A percentile compares a stretch with the other conserved stretches of the same genome.
Conservation (phyloP, 345 rosid genomes). For the Viola odorata region DNA sequence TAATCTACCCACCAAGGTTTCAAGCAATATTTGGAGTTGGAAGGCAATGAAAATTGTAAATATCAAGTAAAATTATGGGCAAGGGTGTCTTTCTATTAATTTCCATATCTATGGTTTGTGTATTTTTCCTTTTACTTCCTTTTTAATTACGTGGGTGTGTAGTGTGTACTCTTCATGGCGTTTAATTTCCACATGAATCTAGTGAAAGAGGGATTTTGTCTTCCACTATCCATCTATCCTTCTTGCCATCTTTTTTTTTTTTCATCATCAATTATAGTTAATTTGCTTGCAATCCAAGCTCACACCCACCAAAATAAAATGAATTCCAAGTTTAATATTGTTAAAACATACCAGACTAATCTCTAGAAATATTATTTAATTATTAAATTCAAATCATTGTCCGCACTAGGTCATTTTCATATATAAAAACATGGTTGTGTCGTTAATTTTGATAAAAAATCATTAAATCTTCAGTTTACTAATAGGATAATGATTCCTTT, state of each 20-base stretch:
- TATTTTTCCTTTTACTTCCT: neutral
- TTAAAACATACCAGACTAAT: too few relatives aligned
- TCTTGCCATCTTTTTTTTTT: neutral
- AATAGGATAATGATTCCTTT: too few relatives aligned
- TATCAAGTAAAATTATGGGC: conserved; percentile 14
- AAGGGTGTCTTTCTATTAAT: conserved; percentile 21
- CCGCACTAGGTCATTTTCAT: too few relatives aligned
- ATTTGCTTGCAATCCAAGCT: conserved; percentile 5
- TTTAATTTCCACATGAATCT: neutral
- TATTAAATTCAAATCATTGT: too few relatives aligned
- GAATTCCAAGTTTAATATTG: too few relatives aligned
- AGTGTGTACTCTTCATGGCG: conserved; percentile 6
- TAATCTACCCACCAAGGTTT: neutral
- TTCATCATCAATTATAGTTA: neutral
- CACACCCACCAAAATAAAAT: too few relatives aligned
- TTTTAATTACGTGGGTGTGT: neutral
- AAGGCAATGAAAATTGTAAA: conserved; percentile 35
- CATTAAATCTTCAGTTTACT: too few relatives aligned
- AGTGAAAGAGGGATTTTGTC: neutral
- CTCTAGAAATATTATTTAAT: too few relatives aligned
- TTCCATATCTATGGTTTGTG: conserved; percentile 4
- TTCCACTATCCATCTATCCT: neutral
- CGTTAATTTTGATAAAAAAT: too few relatives aligned
- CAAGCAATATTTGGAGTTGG: conserved; percentile 5
- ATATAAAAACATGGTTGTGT: too few relatives aligned